Percentiles rank a stretch among this genome's conserved stretches.
Conservation (phyloP, 352 stramenopile species). For the Globisporangium rhizosaccharum region DNA sequence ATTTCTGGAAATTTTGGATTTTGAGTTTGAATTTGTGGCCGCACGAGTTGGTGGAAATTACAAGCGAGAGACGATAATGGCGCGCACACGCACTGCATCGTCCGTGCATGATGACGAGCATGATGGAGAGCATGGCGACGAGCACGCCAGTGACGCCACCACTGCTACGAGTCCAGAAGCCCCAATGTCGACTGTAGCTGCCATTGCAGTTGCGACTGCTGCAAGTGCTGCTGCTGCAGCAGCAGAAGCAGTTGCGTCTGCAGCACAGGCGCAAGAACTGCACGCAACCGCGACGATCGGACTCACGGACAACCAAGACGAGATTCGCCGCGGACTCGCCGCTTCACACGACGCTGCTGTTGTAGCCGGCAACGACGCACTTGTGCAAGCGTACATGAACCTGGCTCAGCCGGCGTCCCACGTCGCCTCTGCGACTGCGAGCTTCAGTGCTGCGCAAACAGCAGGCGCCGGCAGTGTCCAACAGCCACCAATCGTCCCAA, state of each 20-base stretch:
- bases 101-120: conserved; percentile 3
- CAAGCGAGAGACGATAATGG: conserved; percentile 8
- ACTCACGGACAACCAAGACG: conserved; percentile 1
- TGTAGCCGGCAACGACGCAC: conserved; percentile 8
- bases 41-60: conserved; percentile 9
- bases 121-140: too few species aligned
- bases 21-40: conserved; percentile 13
- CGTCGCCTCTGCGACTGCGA: neutral
- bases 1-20: neutral
- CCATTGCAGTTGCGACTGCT: neutral
- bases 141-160: neutral
- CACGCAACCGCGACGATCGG: neutral
- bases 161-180: neutral
- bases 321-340: conserved; percentile 5
- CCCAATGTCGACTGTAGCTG: neutral
- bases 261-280: neutral
- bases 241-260: neutral
- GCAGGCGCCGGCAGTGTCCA: too few species aligned
- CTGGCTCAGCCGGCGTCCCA: neutral
- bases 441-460: neutral
- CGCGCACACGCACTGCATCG: conserved; percentile 1
- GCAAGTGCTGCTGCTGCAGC: neutral
- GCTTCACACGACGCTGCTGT: conserved; percentile 8
- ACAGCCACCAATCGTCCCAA: too few species aligned
- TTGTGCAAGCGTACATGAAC: conserved; percentile 19